These are phyloP conservation scores for Pelargonium citronellum DNA, from an alignment of 441 rosid genomes.

Conservation along the genomic window DNA sequence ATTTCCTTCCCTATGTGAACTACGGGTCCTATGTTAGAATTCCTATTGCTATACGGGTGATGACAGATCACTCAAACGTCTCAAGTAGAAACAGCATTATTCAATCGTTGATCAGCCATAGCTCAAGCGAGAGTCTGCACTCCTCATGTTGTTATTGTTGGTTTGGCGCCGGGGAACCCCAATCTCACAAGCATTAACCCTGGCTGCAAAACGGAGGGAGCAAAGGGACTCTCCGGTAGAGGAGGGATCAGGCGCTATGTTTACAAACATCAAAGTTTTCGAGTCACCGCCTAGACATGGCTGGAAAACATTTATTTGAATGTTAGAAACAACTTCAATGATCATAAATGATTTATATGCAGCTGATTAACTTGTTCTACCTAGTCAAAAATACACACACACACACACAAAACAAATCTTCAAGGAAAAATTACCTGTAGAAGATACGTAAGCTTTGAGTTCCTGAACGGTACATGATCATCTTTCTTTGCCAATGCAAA, in stretches of 20 bases:
- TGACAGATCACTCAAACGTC: slow-evolving; percentile 1
- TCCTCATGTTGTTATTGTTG: background rate
- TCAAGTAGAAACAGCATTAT: background rate
- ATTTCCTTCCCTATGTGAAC: slow-evolving; percentile 38
- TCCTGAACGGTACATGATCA: slow-evolving; percentile 24
- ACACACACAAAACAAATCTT: no score
- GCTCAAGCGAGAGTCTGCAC: slow-evolving; percentile 22
- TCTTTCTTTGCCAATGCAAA: slow-evolving; percentile 30
- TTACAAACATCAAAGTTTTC: slow-evolving; percentile 25
- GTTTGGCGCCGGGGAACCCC: slow-evolving; percentile 27
- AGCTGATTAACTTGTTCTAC: background rate
- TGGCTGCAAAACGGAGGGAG: slow-evolving; percentile 26
- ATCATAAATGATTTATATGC: background rate
- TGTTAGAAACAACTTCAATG: background rate
- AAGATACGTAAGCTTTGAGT: slow-evolving; percentile 7
- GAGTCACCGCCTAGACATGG: slow-evolving; percentile 31
- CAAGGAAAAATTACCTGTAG: slow-evolving; percentile 5
- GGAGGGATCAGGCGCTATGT: slow-evolving; percentile 22
- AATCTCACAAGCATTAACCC: slow-evolving; percentile 28
- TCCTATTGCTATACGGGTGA: slow-evolving; percentile 19
- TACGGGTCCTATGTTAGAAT: slow-evolving; percentile 43
- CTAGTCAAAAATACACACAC: background rate
- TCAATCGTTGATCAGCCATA: slow-evolving; percentile 16
- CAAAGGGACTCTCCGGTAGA: slow-evolving; percentile 27
- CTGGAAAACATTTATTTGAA: slow-evolving; percentile 17